Evolutionary conservation across 352 stramenopile genomes (phyloP), one percentile per base, ranked within the genome.

Genomic region (Phytophthora quininea): DNA sequence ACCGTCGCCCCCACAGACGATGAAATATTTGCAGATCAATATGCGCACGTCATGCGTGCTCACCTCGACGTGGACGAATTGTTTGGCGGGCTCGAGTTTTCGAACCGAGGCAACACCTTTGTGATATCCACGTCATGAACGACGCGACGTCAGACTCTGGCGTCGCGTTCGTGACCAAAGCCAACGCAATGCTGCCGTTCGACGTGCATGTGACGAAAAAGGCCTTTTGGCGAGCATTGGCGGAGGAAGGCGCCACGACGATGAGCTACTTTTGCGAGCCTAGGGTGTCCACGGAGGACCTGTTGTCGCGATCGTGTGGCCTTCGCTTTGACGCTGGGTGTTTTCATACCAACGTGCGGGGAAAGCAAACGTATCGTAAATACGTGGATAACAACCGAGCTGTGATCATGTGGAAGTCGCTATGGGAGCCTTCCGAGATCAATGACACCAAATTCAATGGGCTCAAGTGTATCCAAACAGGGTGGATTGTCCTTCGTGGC

Each of bases 371-470:
- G 9, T 54, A 82, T 37, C 80, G 80, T 1, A 77, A 69, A 27
- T 86, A 73, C 42, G 56, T 74, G 5, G 59, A 71, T 14, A 59
- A 55, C 0, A 53, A 78, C 43, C 58, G 67, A 10, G 45, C 78
- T 27, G 56, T 85, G 30, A 59, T 86, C 4, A 79, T 84, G 53
- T 86, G 75, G 79, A 82, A 70, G 53, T 82, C 76, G 64, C 51
- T 83, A 1, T 51, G 76, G 15, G 71, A 83, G 59, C 79, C 79
- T 2, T 42, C 79, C 27, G 58, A 82, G 43, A 50, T 88, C 14
- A 73, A 74, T 11, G 65, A 60, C 24, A 53, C 67, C 3, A 74
- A 71, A 1, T 67, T 84, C 30, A 35, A 46, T n/a, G 73, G 76
- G 0, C 29, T 84, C 33, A 64, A 59, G 24, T 80, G 76, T 19